Conservation (phyloP, 225 moss, liverwort and hornwort genomes). For the Neckera pumila region DNA sequence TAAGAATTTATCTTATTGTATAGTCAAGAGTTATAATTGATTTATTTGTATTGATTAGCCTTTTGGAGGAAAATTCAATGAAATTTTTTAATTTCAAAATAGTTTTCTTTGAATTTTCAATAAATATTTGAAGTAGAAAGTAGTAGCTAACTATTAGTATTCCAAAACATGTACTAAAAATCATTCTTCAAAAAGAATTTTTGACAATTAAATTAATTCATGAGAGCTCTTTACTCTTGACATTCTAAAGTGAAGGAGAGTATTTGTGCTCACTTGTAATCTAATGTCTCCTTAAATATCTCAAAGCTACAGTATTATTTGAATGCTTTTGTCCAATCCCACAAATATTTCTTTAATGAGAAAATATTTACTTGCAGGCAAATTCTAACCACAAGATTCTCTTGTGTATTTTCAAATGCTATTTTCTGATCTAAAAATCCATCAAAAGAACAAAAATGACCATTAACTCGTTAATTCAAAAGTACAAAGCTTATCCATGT, state of each 20-base stretch:
- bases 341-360: background rate
- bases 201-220: background rate
- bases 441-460: background rate
- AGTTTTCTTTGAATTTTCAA: background rate
- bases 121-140: background rate
- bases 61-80: background rate
- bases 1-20: rapidly evolving
- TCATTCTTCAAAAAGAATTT: background rate
- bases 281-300: background rate
- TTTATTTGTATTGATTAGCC: background rate
- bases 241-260: background rate
- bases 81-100: background rate
- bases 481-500: background rate
- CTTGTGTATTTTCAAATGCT: background rate
- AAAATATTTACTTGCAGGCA: background rate
- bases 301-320: background rate
- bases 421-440: background rate
- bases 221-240: background rate
- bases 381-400: background rate
- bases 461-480: background rate
- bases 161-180: background rate
- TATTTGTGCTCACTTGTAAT: background rate
- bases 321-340: background rate
- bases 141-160: background rate
- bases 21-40: background rate